Evolutionary conservation across 768 basidiomycete genomes (phyloP), one percentile per base, ranked within the genome.

Genomic region (Sporobolomyces pararoseus): DNA sequence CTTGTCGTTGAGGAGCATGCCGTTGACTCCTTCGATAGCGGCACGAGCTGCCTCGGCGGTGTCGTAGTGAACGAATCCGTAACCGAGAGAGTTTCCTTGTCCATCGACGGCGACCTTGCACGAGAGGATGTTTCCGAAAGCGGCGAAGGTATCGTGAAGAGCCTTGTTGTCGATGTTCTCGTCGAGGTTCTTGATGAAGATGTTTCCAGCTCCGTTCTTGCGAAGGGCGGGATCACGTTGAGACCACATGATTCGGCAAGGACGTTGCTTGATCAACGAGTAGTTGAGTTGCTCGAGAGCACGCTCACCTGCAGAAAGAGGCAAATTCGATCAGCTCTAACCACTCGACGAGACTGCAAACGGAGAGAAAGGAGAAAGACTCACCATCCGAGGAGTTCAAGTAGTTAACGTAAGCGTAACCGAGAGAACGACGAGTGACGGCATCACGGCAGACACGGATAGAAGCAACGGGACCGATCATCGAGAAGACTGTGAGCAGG

Each of bases 171-270:
- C 75, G 29, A 76, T 75, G 70, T 70, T 72, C 85, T 99, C 97
- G 82, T 99, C 96, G 75, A 99, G 83, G 83, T 99, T 99, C 84
- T 99, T 99, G 83, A 99, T 98, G 84, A 99, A 99, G 79, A 99
- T 92, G 81, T 99, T 99, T 81, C 96, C 96, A 83, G 97, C 93
- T 74, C 93, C 93, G 73, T 93, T 97, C 87, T 98, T 98, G 82
- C 96, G 90, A 79, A 99, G 87, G 76, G 93, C 91, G 68, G 96
- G 96, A 83, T 98, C 96, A 80, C 96, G 91, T 86, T 98, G 96
- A 78, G 94, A 97, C 95, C 96, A 98, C 96, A 99, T 99, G 85
- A 99, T 99, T 78, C 96, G 91, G 84, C 96, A 99, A 73, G 96
- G 89, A 78, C 92, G 89, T 81, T 89, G 89, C 85, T 98, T 98